These are phyloP conservation scores for Aristolochia californica DNA, from an alignment of 164 flowering plant genomes.

Conservation along the genomic window DNA sequence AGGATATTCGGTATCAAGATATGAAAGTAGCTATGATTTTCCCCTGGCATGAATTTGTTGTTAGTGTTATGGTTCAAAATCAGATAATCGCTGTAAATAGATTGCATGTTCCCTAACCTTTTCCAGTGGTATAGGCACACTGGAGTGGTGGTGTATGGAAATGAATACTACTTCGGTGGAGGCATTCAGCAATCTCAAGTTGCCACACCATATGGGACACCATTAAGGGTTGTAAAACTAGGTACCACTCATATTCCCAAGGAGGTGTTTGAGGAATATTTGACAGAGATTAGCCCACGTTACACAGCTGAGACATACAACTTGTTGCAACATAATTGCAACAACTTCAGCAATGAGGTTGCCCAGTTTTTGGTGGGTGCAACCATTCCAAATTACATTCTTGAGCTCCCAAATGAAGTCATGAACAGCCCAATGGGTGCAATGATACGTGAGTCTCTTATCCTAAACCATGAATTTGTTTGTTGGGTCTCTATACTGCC, in stretches of 20 bases:
- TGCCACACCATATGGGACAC: slow-evolving; percentile 89
- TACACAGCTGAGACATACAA: slow-evolving; percentile 88
- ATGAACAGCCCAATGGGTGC: slow-evolving; percentile 92
- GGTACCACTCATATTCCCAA: slow-evolving; percentile 87
- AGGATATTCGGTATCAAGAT: no score
- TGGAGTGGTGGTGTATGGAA: slow-evolving; percentile 85
- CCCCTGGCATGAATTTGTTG: no score
- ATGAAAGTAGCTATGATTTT: no score
- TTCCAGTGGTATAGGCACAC: slow-evolving; percentile 65
- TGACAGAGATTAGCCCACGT: slow-evolving; percentile 80
- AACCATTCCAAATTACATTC: slow-evolving; percentile 71
- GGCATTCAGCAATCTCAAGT: slow-evolving; percentile 69
- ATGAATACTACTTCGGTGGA: slow-evolving; percentile 88
- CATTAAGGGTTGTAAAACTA: slow-evolving; percentile 64
- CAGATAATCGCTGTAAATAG: no score
- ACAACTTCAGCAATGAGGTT: slow-evolving; percentile 95
- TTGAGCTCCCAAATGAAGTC: slow-evolving; percentile 91
- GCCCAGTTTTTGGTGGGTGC: slow-evolving; percentile 81
- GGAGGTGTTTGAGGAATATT: slow-evolving; percentile 78
- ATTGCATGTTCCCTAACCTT: background rate
- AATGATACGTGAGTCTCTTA: slow-evolving; percentile 53
- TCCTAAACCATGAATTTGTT: background rate
- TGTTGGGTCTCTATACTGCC: background rate
- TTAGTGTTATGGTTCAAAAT: no score
- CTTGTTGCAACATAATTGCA: slow-evolving; percentile 82